Evolutionary conservation across 768 basidiomycete genomes (phyloP).

Genomic region (Saitozyma sp.): DNA sequence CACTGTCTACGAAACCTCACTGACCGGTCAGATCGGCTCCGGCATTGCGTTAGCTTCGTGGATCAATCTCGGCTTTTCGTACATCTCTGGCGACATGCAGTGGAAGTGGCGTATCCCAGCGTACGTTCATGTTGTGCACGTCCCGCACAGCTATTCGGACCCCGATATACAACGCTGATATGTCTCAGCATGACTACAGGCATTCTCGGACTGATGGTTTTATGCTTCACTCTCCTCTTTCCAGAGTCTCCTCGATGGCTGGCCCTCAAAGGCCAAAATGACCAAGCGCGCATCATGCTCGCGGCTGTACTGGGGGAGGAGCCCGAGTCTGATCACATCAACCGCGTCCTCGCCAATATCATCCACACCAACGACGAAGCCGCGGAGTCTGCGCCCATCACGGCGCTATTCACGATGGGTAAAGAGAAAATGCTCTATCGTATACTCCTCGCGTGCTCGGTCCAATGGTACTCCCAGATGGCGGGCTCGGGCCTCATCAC

Average conservation of each 20-base stretch:
- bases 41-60: constrained; percentile 24
- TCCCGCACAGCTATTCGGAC: no score
- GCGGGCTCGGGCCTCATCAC: constrained; percentile 30
- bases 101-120: constrained; percentile 24
- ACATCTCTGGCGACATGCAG: background rate
- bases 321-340: constrained; percentile 13
- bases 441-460: constrained; percentile 17
- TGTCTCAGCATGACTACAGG: constrained; percentile 25
- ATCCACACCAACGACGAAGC: constrained; percentile 11
- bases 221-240: constrained; percentile 21
- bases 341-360: constrained; percentile 9
- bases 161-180: background rate
- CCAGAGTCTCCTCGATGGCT: constrained; percentile 51
- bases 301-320: constrained; percentile 18
- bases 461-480: constrained; percentile 23
- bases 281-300: constrained; percentile 20
- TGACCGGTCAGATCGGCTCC: constrained; percentile 13
- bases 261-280: constrained; percentile 45
- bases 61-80: constrained; percentile 25
- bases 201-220: constrained; percentile 21
- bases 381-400: constrained; percentile 21
- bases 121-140: constrained; percentile 3
- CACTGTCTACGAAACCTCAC: no score
- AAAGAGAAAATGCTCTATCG: constrained; percentile 28
- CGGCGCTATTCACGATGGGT: constrained; percentile 22